Base-by-base conservation (phyloP, 2,329 filamentous ascomycete species). In the Penicillium capsulatum region DNA sequence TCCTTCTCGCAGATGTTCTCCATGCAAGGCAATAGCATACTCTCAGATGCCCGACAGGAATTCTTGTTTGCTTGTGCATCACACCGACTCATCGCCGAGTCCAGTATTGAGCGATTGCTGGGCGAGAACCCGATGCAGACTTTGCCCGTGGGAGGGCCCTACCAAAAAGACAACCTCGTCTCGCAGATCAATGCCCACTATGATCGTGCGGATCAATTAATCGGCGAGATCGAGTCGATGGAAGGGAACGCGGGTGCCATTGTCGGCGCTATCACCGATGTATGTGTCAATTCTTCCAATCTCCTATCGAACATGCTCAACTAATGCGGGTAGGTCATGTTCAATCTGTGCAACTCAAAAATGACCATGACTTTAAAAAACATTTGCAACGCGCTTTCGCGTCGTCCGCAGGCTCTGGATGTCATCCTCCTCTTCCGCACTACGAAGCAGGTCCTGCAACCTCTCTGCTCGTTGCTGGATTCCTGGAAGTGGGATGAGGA, bases 21-120 rank as follows among this genome's bases (percentile, higher is more conserved):
- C 36, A 77, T 79, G 72, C 73, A 59, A 68, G 68, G 68, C 9
- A 79, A 74, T 37, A 77, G 75, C 37, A 72, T 76, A 26, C 69
- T 84, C 2, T 77, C 80, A 17, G 77, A 81, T 44, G 87, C 86
- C 17, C 77, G 83, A 17, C 85, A 84, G 67, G 72, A 96, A 45
- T 97, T 97, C 51, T 78, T 94, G 28, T 92, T 94, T 48, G 83
- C 91, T 1, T 98, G 92, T 59, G 87, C 86, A 38, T 74, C 96
- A 27, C 90, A 97, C 61, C 81, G 82, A 1, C 71, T 98, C n/a
- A 81, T 97, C 16, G 79, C 82, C 0, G 81, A 89, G 48, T 75
- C 80, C 22, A 85, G 83, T 34, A 86, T 95, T 11, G 82, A 91
- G 58, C 77, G 78, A 3, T 76, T 98, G 7, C 69, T 96, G 2